Percentiles rank a stretch among this genome's conserved stretches.
Evolutionary conservation across 2,329 filamentous ascomycete species (phyloP).

Genomic region (Penicillium janthinellum): DNA sequence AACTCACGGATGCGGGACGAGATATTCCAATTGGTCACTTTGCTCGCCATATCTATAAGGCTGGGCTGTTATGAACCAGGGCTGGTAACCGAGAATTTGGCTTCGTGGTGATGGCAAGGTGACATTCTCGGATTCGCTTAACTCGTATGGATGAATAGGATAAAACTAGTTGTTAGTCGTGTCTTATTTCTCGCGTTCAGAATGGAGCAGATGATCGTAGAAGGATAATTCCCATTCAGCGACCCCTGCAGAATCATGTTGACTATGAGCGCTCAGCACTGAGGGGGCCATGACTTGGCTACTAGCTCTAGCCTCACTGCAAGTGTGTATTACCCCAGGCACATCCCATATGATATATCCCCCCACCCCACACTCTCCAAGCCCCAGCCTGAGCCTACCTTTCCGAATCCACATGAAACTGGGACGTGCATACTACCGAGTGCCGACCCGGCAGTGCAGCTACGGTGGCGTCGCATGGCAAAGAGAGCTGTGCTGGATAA

Average conservation of each 20-base stretch:
- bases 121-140: neutral
- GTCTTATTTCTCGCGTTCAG: neutral
- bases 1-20: neutral
- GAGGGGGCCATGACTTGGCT: neutral
- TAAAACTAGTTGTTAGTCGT: neutral
- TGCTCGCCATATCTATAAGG: neutral
- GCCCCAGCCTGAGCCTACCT: conserved; percentile 2
- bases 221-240: too few species aligned
- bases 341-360: neutral
- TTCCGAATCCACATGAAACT: conserved; percentile 5
- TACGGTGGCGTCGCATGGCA: neutral
- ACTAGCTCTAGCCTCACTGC: neutral
- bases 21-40: neutral
- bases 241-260: neutral
- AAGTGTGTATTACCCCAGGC: neutral
- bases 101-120: neutral
- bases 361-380: neutral
- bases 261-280: neutral
- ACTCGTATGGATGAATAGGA: neutral
- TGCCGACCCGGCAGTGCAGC: conserved; percentile 21
- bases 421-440: conserved; percentile 22
- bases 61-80: neutral
- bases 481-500: neutral
- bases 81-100: neutral
- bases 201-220: neutral